Evolutionary conservation across 2,329 filamentous ascomycete genomes (phyloP).

Genomic region (Cytospora mali): DNA sequence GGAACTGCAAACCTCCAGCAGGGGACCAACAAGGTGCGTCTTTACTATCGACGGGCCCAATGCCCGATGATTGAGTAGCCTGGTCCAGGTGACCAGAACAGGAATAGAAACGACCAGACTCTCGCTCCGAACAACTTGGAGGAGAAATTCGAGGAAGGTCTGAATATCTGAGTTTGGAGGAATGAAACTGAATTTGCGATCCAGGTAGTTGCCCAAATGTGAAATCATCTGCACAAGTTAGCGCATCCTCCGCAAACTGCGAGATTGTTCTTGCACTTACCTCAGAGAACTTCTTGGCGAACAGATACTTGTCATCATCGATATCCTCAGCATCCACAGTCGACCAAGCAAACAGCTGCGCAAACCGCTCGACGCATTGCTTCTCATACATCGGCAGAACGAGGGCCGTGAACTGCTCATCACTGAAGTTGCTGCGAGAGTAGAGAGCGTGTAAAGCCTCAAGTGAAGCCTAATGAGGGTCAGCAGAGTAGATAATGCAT

Average conservation of each 20-base stretch:
- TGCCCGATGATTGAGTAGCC: slow-evolving; percentile 72
- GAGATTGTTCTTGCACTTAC: slow-evolving; percentile 46
- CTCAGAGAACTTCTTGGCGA: slow-evolving; percentile 93
- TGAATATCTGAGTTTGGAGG: slow-evolving; percentile 67
- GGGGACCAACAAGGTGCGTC: slow-evolving; percentile 68
- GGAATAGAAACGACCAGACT: slow-evolving; percentile 94
- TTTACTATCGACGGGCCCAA: slow-evolving; percentile 66
- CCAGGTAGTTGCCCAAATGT: slow-evolving; percentile 80
- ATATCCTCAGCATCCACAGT: slow-evolving; percentile 78
- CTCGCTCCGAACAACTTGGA: slow-evolving; percentile 77
- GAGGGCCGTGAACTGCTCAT: slow-evolving; percentile 76
- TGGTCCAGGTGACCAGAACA: slow-evolving; percentile 86
- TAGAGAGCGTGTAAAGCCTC: slow-evolving; percentile 86
- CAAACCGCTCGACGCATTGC: slow-evolving; percentile 71
- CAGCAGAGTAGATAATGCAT: slow-evolving; percentile 25
- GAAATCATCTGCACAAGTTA: slow-evolving; percentile 70
- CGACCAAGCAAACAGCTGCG: slow-evolving; percentile 78
- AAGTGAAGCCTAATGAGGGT: slow-evolving; percentile 65
- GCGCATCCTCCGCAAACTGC: not conserved
- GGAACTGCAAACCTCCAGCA: slow-evolving; percentile 81
- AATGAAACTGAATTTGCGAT: slow-evolving; percentile 71
- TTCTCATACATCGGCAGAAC: slow-evolving; percentile 77
- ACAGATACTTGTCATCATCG: slow-evolving; percentile 87
- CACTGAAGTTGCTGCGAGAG: slow-evolving; percentile 70
- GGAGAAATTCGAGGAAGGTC: slow-evolving; percentile 77